Evolutionary conservation across 2,329 filamentous ascomycete genomes (phyloP).

Genomic region (Metarhizium rileyi): DNA sequence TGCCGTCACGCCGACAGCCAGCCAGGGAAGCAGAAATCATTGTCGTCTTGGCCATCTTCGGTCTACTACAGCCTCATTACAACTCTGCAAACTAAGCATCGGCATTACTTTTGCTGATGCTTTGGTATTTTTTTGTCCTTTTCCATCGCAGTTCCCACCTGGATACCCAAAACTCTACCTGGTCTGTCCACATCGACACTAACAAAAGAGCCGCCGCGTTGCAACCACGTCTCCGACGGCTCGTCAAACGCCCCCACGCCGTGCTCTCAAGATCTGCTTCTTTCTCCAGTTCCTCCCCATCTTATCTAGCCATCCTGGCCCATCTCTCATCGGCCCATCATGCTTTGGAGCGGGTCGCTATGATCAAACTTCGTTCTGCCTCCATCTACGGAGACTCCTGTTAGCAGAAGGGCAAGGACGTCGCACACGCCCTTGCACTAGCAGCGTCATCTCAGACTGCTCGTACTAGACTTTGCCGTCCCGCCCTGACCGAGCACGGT

Average conservation of each 20-base stretch:
- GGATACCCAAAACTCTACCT: constrained; percentile 1
- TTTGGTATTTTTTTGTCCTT: background rate
- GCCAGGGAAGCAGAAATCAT: background rate
- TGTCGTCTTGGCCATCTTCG: background rate
- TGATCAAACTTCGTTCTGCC: constrained; percentile 22
- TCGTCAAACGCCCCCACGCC: constrained; percentile 6
- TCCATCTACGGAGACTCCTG: constrained; percentile 25
- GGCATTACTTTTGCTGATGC: background rate
- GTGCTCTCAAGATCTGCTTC: constrained; percentile 1
- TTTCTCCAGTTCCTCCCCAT: constrained; percentile 7
- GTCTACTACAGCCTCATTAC: background rate
- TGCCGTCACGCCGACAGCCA: constrained; percentile 3
- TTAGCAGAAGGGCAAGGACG: constrained; percentile 2
- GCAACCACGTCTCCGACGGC: constrained; percentile 11
- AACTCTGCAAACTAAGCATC: background rate
- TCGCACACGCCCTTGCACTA: constrained; percentile 3
- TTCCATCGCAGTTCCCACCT: constrained; percentile 7
- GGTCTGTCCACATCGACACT: constrained; percentile 12
- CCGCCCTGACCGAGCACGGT: constrained; percentile 6
- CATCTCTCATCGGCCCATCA: constrained; percentile 13
- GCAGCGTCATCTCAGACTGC: constrained; percentile 1
- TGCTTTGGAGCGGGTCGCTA: constrained; percentile 26
- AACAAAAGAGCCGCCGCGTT: constrained; percentile 16
- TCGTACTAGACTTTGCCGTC: constrained; percentile 1
- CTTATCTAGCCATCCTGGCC: background rate